A percentile compares a stretch with the other conserved stretches of the same genome.
These are phyloP conservation scores for Candida boleticola DNA, from an alignment of 805 yeast genomes.

Conservation along the genomic window DNA sequence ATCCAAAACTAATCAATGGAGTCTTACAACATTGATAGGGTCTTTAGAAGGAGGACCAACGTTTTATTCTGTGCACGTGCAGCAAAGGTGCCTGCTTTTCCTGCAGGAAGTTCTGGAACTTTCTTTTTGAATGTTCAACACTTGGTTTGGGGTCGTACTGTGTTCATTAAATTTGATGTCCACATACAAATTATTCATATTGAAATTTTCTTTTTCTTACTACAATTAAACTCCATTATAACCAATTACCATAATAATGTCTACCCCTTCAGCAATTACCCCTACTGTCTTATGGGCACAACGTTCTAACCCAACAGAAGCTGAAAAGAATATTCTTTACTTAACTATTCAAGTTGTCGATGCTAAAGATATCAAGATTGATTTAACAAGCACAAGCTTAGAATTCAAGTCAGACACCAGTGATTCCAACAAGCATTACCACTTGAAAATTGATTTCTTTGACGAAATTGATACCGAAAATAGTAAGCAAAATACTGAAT, in stretches of 20 bases:
- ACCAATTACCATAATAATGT: too few species aligned
- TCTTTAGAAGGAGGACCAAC: too few species aligned
- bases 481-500: conserved; percentile 53
- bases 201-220: too few species aligned
- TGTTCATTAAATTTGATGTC: too few species aligned
- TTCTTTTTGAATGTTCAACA: too few species aligned
- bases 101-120: conserved; percentile 3
- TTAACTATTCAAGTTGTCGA: conserved; percentile 75
- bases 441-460: conserved; percentile 69
- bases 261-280: conserved; percentile 19
- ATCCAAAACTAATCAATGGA: too few species aligned
- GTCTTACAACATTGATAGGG: too few species aligned
- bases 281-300: conserved; percentile 91
- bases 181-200: too few species aligned
- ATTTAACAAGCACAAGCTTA: conserved; percentile 55
- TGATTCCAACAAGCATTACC: conserved; percentile 51
- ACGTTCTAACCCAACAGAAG: conserved; percentile 76
- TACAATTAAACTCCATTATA: too few species aligned
- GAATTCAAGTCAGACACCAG: conserved; percentile 49
- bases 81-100: too few species aligned
- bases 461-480: conserved; percentile 68
- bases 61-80: too few species aligned
- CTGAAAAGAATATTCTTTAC: conserved; percentile 69
- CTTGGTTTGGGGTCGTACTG: too few species aligned
- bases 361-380: conserved; percentile 58